phyloP scores from a whole-genome alignment of 306 rosid genomes.

The Glycyrrhiza uralensis region DNA sequence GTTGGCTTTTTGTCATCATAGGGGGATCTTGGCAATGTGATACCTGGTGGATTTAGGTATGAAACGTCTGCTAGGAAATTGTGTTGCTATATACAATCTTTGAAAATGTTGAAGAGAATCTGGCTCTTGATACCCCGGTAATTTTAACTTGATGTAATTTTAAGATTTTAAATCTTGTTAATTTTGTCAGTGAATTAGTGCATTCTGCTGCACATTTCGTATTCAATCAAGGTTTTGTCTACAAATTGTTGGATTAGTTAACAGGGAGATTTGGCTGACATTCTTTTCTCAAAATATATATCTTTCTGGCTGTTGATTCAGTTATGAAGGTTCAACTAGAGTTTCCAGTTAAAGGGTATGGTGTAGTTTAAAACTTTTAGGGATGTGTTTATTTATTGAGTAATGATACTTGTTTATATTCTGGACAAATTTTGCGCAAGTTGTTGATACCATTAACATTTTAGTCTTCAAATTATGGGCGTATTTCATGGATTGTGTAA shows the following conservation, averaged over 20 bases:
- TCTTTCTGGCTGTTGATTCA: not conserved
- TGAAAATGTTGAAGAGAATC: conserved; percentile 23
- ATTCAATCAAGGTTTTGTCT: not conserved
- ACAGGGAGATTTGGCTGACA: not conserved
- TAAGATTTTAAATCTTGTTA: conserved; percentile 17
- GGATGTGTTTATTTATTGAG: not conserved
- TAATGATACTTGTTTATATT: not conserved
- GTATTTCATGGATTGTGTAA: not conserved
- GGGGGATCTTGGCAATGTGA: conserved; percentile 19
- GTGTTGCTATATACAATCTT: conserved; percentile 22
- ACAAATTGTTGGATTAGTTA: not conserved
- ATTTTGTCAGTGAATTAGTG: conserved; percentile 23
- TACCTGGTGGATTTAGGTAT: not conserved
- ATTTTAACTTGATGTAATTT: conserved; percentile 25
- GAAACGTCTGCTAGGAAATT: conserved; percentile 19
- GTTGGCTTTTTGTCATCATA: conserved; percentile 11
- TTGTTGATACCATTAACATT: not conserved
- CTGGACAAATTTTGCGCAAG: not conserved
- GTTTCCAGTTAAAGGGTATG: not conserved
- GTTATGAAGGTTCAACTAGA: not conserved
- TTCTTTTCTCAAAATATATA: not conserved
- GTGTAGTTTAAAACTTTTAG: not conserved
- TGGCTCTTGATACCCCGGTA: conserved; percentile 18
- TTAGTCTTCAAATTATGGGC: not conserved
- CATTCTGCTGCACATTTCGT: conserved; percentile 12